These are phyloP conservation scores for Oryza brachyantha DNA, from an alignment of 176 grass and related monocot genomes.

Conservation along the genomic window DNA sequence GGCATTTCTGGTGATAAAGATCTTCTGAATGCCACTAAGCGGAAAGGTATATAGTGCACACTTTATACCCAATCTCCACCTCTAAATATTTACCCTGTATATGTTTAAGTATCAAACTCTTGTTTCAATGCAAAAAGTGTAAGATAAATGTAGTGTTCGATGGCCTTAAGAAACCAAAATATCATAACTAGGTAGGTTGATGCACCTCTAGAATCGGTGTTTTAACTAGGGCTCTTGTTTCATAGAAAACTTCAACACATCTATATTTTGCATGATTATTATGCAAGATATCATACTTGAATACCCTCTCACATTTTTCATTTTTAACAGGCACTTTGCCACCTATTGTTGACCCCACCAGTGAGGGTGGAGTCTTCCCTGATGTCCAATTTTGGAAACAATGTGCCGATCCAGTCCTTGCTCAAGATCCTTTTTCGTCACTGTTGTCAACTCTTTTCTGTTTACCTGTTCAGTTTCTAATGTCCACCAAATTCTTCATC, in stretches of 20 bases:
- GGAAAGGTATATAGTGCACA: slow-evolving; percentile 48
- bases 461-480: slow-evolving; percentile 70
- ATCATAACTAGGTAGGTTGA: neutral
- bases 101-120: slow-evolving; percentile 4
- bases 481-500: slow-evolving; percentile 62
- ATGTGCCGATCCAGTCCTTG: slow-evolving; percentile 79
- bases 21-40: slow-evolving; percentile 53
- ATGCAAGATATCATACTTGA: neutral
- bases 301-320: slow-evolving; percentile 21
- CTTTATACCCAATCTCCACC: neutral
- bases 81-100: neutral
- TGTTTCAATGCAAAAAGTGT: neutral
- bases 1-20: slow-evolving; percentile 70
- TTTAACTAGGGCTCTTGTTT: slow-evolving; percentile 6
- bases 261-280: neutral
- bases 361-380: slow-evolving; percentile 61
- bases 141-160: neutral
- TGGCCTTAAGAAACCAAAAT: neutral
- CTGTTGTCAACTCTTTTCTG: slow-evolving; percentile 84
- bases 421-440: slow-evolving; percentile 94
- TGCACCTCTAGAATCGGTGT: neutral
- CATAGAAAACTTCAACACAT: neutral
- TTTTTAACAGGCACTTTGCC: slow-evolving; percentile 52
- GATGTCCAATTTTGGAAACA: slow-evolving; percentile 92
- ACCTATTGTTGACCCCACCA: slow-evolving; percentile 57